phyloP scores from a whole-genome alignment of 2,329 filamentous ascomycete species.

The Ophiostoma angusticollis region DNA sequence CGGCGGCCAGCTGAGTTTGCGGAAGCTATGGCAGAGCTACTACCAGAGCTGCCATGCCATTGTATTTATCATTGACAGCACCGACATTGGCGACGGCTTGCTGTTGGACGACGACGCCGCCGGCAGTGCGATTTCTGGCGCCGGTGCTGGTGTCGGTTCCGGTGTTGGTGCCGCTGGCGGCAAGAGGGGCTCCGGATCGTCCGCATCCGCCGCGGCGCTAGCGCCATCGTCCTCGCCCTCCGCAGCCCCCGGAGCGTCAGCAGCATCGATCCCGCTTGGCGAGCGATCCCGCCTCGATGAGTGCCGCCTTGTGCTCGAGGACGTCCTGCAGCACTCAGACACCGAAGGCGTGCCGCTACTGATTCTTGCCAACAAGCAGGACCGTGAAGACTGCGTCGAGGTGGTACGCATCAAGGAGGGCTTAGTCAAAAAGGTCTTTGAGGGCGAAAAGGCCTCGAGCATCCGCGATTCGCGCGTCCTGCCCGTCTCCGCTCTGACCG shows the following conservation, averaged over 20 bases:
- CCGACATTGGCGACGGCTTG: slow-evolving; percentile 77
- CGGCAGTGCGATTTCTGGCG: too few species aligned
- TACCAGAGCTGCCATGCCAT: slow-evolving; percentile 91
- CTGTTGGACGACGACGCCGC: slow-evolving; percentile 24
- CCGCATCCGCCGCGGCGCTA: not conserved
- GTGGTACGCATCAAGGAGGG: slow-evolving; percentile 96
- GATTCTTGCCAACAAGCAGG: slow-evolving; percentile 94
- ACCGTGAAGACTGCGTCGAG: slow-evolving; percentile 93
- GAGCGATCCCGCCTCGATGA: slow-evolving; percentile 60
- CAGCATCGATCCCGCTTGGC: not conserved
- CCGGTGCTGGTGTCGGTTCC: too few species aligned
- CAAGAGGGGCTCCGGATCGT: not conserved
- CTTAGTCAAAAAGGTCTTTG: slow-evolving; percentile 86
- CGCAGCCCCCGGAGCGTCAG: not conserved
- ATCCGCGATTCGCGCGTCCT: slow-evolving; percentile 85
- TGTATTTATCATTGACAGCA: slow-evolving; percentile 93
- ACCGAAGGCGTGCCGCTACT: slow-evolving; percentile 84
- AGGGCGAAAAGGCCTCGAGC: slow-evolving; percentile 76
- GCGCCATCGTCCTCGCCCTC: not conserved
- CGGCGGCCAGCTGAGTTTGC: slow-evolving; percentile 78
- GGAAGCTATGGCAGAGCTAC: slow-evolving; percentile 91
- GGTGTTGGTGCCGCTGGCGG: not conserved
- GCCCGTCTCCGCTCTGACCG: slow-evolving; percentile 81
- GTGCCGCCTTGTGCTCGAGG: slow-evolving; percentile 79
- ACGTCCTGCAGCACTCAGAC: slow-evolving; percentile 75